phyloP scores from a whole-genome alignment of 495 filamentous ascomycete species.

The Aspergillus bertholletiae region DNA sequence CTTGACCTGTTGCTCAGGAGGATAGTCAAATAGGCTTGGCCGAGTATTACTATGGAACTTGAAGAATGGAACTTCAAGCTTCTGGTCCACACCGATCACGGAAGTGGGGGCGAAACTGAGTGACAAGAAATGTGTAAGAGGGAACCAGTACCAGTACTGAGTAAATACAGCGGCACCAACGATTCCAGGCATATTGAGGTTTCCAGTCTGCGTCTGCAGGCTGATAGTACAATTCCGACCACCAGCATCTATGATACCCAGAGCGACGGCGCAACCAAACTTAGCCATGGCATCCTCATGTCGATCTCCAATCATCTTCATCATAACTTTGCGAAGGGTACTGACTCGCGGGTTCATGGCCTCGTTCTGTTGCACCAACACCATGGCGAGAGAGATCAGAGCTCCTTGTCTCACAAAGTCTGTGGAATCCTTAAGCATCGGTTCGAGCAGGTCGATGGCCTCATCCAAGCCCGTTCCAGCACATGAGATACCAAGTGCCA shows the following conservation, averaged over 20 bases:
- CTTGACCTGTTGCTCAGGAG: conserved; percentile 93
- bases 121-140: conserved; percentile 94
- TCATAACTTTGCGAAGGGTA: conserved; percentile 75
- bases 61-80: conserved; percentile 92
- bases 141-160: conserved; percentile 99
- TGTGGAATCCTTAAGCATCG: conserved; percentile 98
- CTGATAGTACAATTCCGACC: conserved; percentile 98
- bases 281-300: conserved; percentile 99
- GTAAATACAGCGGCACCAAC: conserved; percentile 98
- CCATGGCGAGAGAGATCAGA: conserved; percentile 93
- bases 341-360: conserved; percentile 89
- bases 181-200: conserved; percentile 94
- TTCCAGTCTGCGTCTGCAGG: conserved; percentile 95
- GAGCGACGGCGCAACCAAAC: conserved; percentile 87
- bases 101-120: conserved; percentile 91
- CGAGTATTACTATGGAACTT: conserved; percentile 93
- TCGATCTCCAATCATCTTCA: conserved; percentile 88
- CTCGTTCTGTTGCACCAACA: conserved; percentile 96
- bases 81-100: conserved; percentile 89
- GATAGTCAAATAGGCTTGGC: conserved; percentile 96
- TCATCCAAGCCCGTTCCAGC: conserved; percentile 96
- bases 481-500: conserved; percentile 97
- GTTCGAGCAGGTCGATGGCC: conserved; percentile 94
- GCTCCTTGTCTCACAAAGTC: conserved; percentile 98
- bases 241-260: conserved; percentile 98